Evolutionary conservation across 2,329 filamentous ascomycete genomes (phyloP).

Genomic region (Byssochlamys sp.): DNA sequence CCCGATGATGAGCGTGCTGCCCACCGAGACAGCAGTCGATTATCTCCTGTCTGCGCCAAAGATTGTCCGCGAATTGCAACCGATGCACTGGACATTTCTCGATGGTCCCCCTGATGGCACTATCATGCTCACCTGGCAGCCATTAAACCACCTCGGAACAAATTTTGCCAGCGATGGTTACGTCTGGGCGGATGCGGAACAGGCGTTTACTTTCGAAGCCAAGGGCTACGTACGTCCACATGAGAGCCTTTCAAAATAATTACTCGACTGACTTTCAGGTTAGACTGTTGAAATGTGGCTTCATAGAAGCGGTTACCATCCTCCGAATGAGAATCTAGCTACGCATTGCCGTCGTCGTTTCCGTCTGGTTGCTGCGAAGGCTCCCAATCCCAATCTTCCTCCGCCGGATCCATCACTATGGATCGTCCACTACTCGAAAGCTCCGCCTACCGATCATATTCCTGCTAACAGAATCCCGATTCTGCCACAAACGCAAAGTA

Average conservation of each 20-base stretch:
- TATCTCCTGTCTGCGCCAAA: constrained; percentile 76
- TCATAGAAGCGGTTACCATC: constrained; percentile 70
- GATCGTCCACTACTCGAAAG: constrained; percentile 79
- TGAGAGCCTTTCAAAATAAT: constrained; percentile 2
- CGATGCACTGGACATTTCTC: constrained; percentile 90
- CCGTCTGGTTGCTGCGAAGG: constrained; percentile 64
- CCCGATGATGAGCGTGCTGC: constrained; percentile 60
- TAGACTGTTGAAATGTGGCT: constrained; percentile 83
- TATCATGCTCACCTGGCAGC: constrained; percentile 81
- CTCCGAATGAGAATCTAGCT: constrained; percentile 61
- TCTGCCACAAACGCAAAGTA: constrained; percentile 31
- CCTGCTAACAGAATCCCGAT: constrained; percentile 51
- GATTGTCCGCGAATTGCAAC: constrained; percentile 71
- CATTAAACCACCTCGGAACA: constrained; percentile 57
- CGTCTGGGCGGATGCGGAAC: constrained; percentile 76
- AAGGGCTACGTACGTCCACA: constrained; percentile 51
- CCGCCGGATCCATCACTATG: constrained; percentile 73
- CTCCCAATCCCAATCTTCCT: constrained; percentile 58
- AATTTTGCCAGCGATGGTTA: constrained; percentile 86
- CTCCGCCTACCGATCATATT: constrained; percentile 63
- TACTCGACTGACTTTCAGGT: constrained; percentile 4
- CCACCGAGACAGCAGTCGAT: constrained; percentile 67
- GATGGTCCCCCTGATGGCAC: constrained; percentile 72
- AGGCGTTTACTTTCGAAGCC: constrained; percentile 64
- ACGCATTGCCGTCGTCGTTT: constrained; percentile 76